These are phyloP conservation scores for Ophiostoma australiae DNA, from an alignment of 2,329 filamentous ascomycete species.

Conservation along the genomic window DNA sequence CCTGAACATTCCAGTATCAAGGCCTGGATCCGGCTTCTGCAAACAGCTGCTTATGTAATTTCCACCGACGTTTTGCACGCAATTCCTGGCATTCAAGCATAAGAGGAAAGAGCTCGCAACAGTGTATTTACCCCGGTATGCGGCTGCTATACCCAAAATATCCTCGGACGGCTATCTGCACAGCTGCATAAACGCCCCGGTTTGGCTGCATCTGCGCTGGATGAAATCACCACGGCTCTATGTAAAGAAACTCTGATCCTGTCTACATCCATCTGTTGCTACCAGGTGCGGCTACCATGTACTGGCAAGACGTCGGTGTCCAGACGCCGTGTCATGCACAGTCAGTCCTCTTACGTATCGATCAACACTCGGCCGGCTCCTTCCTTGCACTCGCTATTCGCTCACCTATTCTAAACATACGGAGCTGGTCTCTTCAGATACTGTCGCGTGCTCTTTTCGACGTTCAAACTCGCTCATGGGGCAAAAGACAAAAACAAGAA, in stretches of 20 bases:
- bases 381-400: background rate
- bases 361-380: background rate
- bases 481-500: background rate
- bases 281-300: background rate
- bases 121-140: background rate
- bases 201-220: background rate
- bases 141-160: background rate
- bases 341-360: background rate
- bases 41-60: background rate
- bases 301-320: background rate
- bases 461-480: slow-evolving; percentile 15
- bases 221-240: background rate
- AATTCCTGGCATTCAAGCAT: background rate
- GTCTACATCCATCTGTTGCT: background rate
- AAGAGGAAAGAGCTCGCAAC: background rate
- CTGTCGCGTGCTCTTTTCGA: slow-evolving; percentile 19
- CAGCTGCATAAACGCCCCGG: background rate
- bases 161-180: background rate
- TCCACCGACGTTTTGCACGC: background rate
- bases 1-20: background rate
- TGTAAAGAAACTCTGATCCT: background rate
- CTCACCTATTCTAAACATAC: background rate
- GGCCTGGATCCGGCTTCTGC: background rate
- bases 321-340: background rate
- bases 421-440: background rate